phyloP scores from a whole-genome alignment of 768 basidiomycete genomes.

The Rhizopogon rudus region DNA sequence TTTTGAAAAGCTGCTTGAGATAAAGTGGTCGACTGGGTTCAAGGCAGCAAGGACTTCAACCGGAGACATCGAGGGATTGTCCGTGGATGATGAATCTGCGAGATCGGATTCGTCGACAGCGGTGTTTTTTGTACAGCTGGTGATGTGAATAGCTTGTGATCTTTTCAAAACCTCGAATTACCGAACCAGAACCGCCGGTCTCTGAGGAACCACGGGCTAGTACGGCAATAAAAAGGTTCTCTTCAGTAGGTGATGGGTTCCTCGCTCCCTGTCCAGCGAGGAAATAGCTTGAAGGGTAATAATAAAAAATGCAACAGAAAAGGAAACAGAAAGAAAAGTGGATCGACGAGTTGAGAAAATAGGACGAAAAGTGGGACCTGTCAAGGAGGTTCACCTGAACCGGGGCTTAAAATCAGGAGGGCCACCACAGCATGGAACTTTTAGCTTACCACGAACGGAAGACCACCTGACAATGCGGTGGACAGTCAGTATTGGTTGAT shows the following conservation, averaged over 20 bases:
- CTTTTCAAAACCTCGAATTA: slow-evolving; percentile 43
- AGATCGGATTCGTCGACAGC: slow-evolving; percentile 20
- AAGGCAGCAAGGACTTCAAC: slow-evolving; percentile 41
- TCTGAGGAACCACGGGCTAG: slow-evolving; percentile 54
- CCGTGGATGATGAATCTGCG: slow-evolving; percentile 9
- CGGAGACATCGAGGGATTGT: slow-evolving; percentile 47
- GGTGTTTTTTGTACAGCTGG: slow-evolving; percentile 7
- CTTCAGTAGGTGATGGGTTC: slow-evolving; percentile 55
- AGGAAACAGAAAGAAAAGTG: slow-evolving; percentile 4
- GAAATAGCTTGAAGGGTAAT: slow-evolving; percentile 48
- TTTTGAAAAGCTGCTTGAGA: slow-evolving; percentile 25
- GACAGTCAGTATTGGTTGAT: slow-evolving; percentile 11
- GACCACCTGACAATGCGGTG: slow-evolving; percentile 53
- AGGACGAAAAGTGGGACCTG: slow-evolving; percentile 26
- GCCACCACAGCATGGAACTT: slow-evolving; percentile 4
- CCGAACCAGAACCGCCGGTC: slow-evolving; percentile 77
- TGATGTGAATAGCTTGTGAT: slow-evolving; percentile 19
- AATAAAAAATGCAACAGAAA: slow-evolving; percentile 15
- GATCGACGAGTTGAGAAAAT: slow-evolving; percentile 2
- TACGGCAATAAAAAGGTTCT: slow-evolving; percentile 44
- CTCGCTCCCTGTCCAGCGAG: slow-evolving; percentile 71
- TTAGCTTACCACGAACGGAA: slow-evolving; percentile 63
- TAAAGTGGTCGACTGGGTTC: slow-evolving; percentile 22
- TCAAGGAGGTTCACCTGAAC: slow-evolving; percentile 78
- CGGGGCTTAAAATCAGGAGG: slow-evolving; percentile 14